Evolutionary conservation across 768 basidiomycete species (phyloP).

Genomic region (Rhodotorula sphaerocarpa): DNA sequence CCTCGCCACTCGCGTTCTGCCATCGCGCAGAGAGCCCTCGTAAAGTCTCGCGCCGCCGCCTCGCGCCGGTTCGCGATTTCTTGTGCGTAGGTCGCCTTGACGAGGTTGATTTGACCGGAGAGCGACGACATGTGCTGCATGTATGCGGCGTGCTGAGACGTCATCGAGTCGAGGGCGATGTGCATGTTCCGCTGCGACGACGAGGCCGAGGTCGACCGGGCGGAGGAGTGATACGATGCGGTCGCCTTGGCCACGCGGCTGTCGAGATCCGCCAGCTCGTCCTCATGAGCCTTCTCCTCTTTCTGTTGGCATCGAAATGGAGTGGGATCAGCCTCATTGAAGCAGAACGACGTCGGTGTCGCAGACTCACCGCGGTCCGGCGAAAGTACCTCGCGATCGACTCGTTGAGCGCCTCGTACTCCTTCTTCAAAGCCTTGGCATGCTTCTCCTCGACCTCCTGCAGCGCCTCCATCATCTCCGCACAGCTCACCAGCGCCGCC

Average conservation of each 20-base stretch:
- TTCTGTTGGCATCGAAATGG: neutral
- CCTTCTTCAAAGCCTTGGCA: conserved; percentile 21
- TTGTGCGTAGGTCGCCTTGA: conserved; percentile 11
- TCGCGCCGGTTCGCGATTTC: conserved; percentile 23
- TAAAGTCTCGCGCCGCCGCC: conserved; percentile 6
- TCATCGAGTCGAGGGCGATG: conserved; percentile 13
- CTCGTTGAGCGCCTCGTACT: conserved; percentile 37
- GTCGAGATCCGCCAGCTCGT: conserved; percentile 26
- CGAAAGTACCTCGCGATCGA: conserved; percentile 18
- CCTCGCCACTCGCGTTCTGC: conserved; percentile 24
- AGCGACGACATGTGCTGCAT: conserved; percentile 15
- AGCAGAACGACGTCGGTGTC: neutral
- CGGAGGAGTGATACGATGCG: conserved; percentile 15
- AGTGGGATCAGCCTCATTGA: too few species aligned
- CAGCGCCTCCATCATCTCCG: conserved; percentile 20
- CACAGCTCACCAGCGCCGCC: conserved; percentile 6
- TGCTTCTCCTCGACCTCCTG: conserved; percentile 18
- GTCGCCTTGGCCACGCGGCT: conserved; percentile 31
- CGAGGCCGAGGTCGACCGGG: neutral
- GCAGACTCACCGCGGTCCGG: conserved; percentile 20
- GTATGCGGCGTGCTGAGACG: conserved; percentile 28
- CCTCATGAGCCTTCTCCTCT: conserved; percentile 33
- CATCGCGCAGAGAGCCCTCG: conserved; percentile 5
- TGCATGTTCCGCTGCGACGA: neutral
- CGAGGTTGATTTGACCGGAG: conserved; percentile 12